Evolutionary conservation across 441 rosid species (phyloP), one percentile per base, ranked within the genome.

Genomic region (Isatis lusitanica): DNA sequence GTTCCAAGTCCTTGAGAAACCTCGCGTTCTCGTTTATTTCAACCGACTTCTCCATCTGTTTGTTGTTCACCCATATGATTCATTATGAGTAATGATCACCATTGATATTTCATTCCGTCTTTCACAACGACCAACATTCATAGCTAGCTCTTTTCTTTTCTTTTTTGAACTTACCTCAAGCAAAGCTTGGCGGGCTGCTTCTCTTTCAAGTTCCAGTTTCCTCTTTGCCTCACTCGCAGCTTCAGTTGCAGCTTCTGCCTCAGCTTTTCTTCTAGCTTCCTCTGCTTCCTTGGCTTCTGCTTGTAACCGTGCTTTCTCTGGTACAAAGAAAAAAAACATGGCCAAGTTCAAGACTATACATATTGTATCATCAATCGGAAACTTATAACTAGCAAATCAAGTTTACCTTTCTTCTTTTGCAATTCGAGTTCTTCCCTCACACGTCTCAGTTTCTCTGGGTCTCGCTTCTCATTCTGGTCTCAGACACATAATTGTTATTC

Each of bases 231-330:
- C 93, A 9, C 70, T 84, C 13, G 83, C 83, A 64, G 87, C 88
- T 78, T 83, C 85, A 38, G 83, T 90, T 46, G 86, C 94, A 68
- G 91, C 96, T 75, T 83, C 85, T 31, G 86, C 94, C 80, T 82
- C 97, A 39, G 96, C 95, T 69, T 80, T 88, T 81, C 81, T 91
- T 70, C 75, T 79, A 74, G 91, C 96, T 79, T 90, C 94, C 82
- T 90, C 93, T 38, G 97, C 97, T 65, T 90, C 95, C 82, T 81
- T 88, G 33, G 92, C 97, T 78, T 88, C 95, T 50, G 94, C 97
- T 81, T 84, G 89, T 67, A 92, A 68, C 59, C 91, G 83, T 69
- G 92, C 91, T 78, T 88, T 90, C 74, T 94, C 98, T 94, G 83
- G 53, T 59, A 21, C 55, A 50, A 16, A 30, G 6, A 12, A 21